Percentiles rank a stretch among this genome's conserved stretches.
Evolutionary conservation across 495 filamentous ascomycete genomes (phyloP).

Genomic region (Hyaloscypha hepaticicola): DNA sequence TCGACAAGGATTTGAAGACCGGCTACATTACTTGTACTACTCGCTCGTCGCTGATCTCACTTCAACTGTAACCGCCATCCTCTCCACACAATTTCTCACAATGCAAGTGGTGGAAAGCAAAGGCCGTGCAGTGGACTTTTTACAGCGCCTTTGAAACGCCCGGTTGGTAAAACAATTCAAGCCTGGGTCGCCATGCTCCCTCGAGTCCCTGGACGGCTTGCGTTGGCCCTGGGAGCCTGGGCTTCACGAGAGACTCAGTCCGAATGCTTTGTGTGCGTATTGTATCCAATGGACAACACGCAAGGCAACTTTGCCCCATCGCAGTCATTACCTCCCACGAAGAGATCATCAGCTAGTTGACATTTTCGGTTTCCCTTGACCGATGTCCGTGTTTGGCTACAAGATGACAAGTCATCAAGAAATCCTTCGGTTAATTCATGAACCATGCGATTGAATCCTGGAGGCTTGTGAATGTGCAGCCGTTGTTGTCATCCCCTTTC

Average conservation of each 20-base stretch:
- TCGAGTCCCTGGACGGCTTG: neutral
- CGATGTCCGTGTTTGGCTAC: neutral
- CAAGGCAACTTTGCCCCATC: neutral
- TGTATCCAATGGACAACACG: neutral
- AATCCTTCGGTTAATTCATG: conserved; percentile 1
- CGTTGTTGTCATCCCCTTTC: neutral
- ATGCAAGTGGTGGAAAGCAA: neutral
- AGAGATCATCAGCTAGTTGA: neutral
- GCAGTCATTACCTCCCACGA: neutral
- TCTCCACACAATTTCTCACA: conserved; percentile 8
- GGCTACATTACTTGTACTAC: conserved; percentile 7
- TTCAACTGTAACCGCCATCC: conserved; percentile 15
- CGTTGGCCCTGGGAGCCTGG: conserved; percentile 5
- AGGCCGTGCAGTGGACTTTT: conserved; percentile 7
- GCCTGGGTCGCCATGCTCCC: neutral
- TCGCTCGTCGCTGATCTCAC: conserved; percentile 16
- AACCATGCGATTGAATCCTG: neutral
- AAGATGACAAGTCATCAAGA: conserved; percentile 7
- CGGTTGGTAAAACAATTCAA: conserved; percentile 8
- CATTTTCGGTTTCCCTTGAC: neutral
- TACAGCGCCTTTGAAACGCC: conserved; percentile 16
- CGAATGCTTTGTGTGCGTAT: neutral
- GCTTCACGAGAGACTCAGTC: neutral
- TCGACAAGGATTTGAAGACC: neutral
- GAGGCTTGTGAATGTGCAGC: too few relatives aligned